A percentile compares a stretch with the other conserved stretches of the same genome.
Conservation (phyloP, 345 rosid species). For the Zanthoxylum bungeanum region DNA sequence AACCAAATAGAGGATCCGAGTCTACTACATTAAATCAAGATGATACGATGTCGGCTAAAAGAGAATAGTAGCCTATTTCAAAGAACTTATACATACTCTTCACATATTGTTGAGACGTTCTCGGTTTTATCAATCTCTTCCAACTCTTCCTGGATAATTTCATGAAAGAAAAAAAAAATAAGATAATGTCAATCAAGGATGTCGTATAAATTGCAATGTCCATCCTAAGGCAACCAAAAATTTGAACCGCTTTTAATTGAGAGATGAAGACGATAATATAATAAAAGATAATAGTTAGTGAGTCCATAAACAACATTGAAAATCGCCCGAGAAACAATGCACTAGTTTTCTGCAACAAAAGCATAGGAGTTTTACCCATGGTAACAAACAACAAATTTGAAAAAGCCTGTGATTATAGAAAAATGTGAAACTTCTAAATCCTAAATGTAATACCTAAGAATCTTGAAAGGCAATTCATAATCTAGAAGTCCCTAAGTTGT, state of each 20-base stretch:
- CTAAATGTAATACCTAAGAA: not conserved
- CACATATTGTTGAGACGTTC: slow-evolving; percentile 46
- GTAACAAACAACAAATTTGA: not conserved
- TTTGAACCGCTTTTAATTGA: not conserved
- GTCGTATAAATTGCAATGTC: not conserved
- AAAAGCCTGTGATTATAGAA: not conserved
- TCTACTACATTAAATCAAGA: not conserved
- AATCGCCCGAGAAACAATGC: not conserved
- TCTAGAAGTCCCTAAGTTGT: not conserved
- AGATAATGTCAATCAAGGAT: not conserved
- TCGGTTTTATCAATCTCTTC: slow-evolving; percentile 46
- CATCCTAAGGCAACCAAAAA: not conserved
- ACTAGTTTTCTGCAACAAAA: not conserved
- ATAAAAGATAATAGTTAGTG: not conserved
- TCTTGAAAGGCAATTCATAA: not conserved
- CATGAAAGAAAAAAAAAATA: not conserved
- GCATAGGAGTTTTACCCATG: not conserved
- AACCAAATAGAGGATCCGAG: not conserved
- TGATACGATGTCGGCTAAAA: not conserved
- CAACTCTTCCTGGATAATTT: slow-evolving; percentile 53
- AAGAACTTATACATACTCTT: slow-evolving; percentile 49
- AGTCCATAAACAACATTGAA: not conserved
- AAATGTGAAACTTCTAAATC: too few relatives aligned
- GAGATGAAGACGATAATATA: not conserved
- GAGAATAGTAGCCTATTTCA: not conserved